Evolutionary conservation across 768 basidiomycete species (phyloP), one percentile per base, ranked within the genome.

Genomic region (Naganishia vaughanmartiniae): DNA sequence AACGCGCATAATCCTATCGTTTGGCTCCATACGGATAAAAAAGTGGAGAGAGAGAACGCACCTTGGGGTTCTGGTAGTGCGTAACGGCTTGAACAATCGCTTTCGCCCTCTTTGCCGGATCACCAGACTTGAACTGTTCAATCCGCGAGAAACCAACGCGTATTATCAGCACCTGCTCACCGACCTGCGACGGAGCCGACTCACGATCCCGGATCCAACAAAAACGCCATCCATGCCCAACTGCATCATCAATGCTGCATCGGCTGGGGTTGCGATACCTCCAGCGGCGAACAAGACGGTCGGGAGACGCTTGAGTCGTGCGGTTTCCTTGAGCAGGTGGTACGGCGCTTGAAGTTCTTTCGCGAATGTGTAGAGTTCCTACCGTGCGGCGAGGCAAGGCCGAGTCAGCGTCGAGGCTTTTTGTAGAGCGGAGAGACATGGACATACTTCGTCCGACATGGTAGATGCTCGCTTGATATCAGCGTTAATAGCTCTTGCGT

Each of bases 221-320:
- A 99, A 99, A 36, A 99, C 95, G 84, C 94, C 93, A 78, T 95
- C 95, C 81, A 92, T 93, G 42, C 95, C 93, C 42, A 98, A 87
- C 78, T 95, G 93, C 94, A 98, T 98, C 95, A 97, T 96, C 73
- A 97, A 82, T 4, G 96, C 96, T 19, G 95, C 95, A 81, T 99
- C 95, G 74, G 91, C 93, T 88, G 81, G 93, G 12, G 92, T 93
- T 56, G 92, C 91, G 63, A 94, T 86, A 66, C 93, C 93, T 69
- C 93, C 94, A 67, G 94, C 95, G 19, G 93, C 93, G 81, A 99
- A 98, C 77, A 76, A 76, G 36, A 98, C 96, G 26, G 96, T 93
- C 0, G 96, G 94, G 53, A 99, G 85, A 55, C 90, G 87, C 83
- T 94, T 94, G 74, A 93, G 83, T 51, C 93, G 85, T n/a, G 94